Percentiles rank a stretch among this genome's conserved stretches.
Evolutionary conservation across 768 basidiomycete genomes (phyloP).

Genomic region (Mrakia frigida): DNA sequence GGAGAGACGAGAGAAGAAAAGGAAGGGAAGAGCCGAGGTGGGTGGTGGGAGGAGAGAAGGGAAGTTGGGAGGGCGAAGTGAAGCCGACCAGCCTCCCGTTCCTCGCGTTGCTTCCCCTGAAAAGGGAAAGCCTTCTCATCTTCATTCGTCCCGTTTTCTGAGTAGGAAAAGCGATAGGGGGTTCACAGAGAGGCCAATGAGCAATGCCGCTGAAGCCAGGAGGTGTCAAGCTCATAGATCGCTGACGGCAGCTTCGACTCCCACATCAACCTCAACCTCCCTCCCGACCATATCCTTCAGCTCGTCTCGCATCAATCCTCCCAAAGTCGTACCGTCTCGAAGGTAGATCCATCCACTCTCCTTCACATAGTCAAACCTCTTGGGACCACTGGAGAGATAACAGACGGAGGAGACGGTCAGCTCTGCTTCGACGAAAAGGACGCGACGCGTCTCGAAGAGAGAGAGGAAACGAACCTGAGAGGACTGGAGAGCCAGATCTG

Average conservation of each 20-base stretch:
- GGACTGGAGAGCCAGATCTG: conserved; percentile 96
- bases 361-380: conserved; percentile 73
- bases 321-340: conserved; percentile 50
- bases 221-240: not conserved
- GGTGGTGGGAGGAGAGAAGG: too few species aligned
- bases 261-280: conserved; percentile 32
- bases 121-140: too few species aligned
- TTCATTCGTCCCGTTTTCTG: too few species aligned
- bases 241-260: not conserved
- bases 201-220: not conserved
- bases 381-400: conserved; percentile 63
- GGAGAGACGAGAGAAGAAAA: too few species aligned
- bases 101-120: too few species aligned
- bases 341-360: conserved; percentile 68
- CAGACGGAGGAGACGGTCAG: not conserved
- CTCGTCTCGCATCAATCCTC: conserved; percentile 48
- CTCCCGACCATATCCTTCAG: conserved; percentile 50
- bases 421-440: not conserved
- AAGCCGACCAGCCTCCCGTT: too few species aligned
- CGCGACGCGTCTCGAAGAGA: conserved; percentile 4
- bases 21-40: too few species aligned
- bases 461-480: conserved; percentile 19
- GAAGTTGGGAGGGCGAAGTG: too few species aligned
- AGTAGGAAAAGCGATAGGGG: too few species aligned
- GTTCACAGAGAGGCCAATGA: not conserved